phyloP scores from a whole-genome alignment of 2,329 filamentous ascomycete genomes.

The Curvularia sp. region DNA sequence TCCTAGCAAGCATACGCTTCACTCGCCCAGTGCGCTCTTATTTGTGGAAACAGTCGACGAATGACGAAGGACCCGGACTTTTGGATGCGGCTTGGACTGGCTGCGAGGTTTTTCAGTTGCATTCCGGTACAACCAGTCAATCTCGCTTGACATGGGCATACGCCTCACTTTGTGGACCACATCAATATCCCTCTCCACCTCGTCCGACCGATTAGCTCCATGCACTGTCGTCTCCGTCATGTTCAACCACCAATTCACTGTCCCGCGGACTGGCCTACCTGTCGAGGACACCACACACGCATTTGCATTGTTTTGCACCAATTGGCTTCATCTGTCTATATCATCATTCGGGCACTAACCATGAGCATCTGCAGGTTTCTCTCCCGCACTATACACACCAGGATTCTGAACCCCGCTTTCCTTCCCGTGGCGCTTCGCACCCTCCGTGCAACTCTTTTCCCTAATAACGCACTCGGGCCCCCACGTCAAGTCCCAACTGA shows the following conservation, averaged over 20 bases:
- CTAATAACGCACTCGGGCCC: slow-evolving; percentile 77
- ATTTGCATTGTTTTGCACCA: slow-evolving; percentile 33
- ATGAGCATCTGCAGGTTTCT: slow-evolving; percentile 51
- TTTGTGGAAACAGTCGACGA: slow-evolving; percentile 15
- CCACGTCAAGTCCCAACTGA: slow-evolving; percentile 65
- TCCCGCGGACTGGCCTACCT: slow-evolving; percentile 26
- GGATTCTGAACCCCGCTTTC: slow-evolving; percentile 53
- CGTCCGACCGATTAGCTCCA: slow-evolving; percentile 9
- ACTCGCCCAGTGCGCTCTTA: slow-evolving; percentile 2
- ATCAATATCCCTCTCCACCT: slow-evolving; percentile 15
- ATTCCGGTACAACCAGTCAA: slow-evolving; percentile 16
- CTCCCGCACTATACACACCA: slow-evolving; percentile 53
- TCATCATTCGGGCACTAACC: slow-evolving; percentile 35
- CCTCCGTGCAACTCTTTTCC: slow-evolving; percentile 81
- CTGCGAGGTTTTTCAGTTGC: slow-evolving; percentile 12
- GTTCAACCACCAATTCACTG: slow-evolving; percentile 34
- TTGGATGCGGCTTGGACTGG: slow-evolving; percentile 6
- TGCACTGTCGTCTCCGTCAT: slow-evolving; percentile 13
- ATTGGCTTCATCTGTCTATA: slow-evolving; percentile 24
- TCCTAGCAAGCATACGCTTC: slow-evolving; percentile 12
- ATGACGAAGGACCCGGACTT: slow-evolving; percentile 7
- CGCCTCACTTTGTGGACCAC: slow-evolving; percentile 31
- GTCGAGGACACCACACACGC: slow-evolving; percentile 18
- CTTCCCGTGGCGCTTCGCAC: slow-evolving; percentile 64
- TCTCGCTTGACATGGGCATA: slow-evolving; percentile 20